phyloP scores from a whole-genome alignment of 2,329 filamentous ascomycete species.

The Magnaporthiopsis incrustans region DNA sequence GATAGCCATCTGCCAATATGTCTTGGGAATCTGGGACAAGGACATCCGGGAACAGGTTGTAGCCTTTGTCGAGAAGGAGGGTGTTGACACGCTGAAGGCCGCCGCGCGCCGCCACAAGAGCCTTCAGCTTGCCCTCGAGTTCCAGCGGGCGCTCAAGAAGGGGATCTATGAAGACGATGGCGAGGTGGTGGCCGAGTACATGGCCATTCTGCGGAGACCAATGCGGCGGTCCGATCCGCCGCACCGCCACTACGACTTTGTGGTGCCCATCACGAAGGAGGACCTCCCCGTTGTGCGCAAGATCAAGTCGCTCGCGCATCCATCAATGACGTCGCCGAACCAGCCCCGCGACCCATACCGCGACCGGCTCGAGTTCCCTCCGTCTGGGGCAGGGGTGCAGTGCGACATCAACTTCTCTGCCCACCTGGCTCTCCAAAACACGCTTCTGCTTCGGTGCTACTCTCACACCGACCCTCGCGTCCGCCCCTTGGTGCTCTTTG shows the following conservation, averaged over 20 bases:
- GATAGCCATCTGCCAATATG: conserved; percentile 35
- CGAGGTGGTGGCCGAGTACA: conserved; percentile 36
- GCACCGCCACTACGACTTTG: conserved; percentile 20
- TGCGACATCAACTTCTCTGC: conserved; percentile 92
- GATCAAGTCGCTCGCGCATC: conserved; percentile 39
- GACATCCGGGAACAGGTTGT: conserved; percentile 36
- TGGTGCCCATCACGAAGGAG: conserved; percentile 29
- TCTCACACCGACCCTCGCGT: conserved; percentile 71
- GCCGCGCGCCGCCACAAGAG: conserved; percentile 43
- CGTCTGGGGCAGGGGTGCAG: conserved; percentile 69
- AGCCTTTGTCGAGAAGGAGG: conserved; percentile 21
- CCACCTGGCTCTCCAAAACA: conserved; percentile 76
- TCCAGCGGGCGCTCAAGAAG: conserved; percentile 44
- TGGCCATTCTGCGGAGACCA: conserved; percentile 38
- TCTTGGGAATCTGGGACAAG: conserved; percentile 41
- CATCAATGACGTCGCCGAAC: conserved; percentile 40
- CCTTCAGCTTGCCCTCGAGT: conserved; percentile 47
- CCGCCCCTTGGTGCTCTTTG: conserved; percentile 68
- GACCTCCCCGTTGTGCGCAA: conserved; percentile 27
- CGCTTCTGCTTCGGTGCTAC: conserved; percentile 74
- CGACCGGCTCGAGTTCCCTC: conserved; percentile 68
- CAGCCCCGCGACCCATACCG: conserved; percentile 45
- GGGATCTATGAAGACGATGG: conserved; percentile 33
- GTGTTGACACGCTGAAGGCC: conserved; percentile 26
- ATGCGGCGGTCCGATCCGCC: conserved; percentile 16